phyloP scores from a whole-genome alignment of 768 basidiomycete species.

The Amanita jacksonii region DNA sequence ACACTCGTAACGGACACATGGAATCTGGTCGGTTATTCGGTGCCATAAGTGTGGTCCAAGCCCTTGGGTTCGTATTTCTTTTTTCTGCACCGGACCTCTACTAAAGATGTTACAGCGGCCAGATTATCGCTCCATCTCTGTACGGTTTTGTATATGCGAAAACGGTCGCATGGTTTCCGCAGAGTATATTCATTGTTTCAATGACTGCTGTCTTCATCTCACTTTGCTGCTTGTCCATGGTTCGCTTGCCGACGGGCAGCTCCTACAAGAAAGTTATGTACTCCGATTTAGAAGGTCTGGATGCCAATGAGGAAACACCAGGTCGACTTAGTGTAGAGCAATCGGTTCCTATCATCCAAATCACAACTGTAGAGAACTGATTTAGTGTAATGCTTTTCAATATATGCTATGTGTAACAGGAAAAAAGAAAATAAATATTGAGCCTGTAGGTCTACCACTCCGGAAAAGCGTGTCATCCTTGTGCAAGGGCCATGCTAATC shows the following conservation, averaged over 20 bases:
- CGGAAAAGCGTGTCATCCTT: conserved; percentile 99
- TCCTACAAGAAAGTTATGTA: too few relatives aligned
- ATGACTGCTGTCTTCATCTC: background rate
- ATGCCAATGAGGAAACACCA: background rate
- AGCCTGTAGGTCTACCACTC: conserved; percentile 69
- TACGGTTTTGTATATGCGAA: conserved; percentile 64
- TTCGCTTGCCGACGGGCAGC: too few relatives aligned
- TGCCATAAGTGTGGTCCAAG: conserved; percentile 65
- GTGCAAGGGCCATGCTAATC: conserved; percentile 99
- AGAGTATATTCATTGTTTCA: conserved; percentile 44
- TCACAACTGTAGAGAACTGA: background rate
- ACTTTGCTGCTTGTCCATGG: background rate
- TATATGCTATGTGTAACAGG: background rate
- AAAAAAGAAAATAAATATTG: conserved; percentile 40
- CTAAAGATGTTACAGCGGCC: conserved; percentile 31
- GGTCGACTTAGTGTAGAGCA: background rate
- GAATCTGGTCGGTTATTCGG: conserved; percentile 76
- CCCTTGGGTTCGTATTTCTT: conserved; percentile 39
- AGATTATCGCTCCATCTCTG: conserved; percentile 61
- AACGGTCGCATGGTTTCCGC: conserved; percentile 63
- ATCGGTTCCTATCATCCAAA: background rate
- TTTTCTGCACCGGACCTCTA: background rate
- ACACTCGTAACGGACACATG: conserved; percentile 39
- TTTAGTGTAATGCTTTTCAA: background rate
- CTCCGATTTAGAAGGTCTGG: too few relatives aligned